A percentile compares a stretch with the other conserved stretches of the same genome.
Conservation (phyloP, 192 early-diverging fungal species). For the Coemansia sp. region DNA sequence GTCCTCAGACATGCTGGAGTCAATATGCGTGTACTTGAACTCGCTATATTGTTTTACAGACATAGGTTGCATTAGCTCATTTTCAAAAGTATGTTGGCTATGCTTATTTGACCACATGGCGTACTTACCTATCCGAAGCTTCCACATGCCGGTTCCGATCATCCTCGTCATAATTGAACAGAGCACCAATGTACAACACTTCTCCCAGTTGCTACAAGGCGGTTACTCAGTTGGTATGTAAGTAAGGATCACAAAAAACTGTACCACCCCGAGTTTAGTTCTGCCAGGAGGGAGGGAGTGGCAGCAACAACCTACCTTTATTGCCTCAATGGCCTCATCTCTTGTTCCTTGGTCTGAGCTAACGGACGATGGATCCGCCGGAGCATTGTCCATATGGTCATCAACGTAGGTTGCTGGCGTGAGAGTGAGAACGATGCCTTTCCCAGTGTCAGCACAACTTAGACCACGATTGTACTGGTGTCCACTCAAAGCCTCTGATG, state of each 20-base stretch:
- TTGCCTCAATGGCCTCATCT: slow-evolving; percentile 9
- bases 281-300: neutral
- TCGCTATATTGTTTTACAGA: neutral
- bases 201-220: slow-evolving; percentile 38
- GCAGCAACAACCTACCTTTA: slow-evolving; percentile 19
- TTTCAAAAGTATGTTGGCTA: neutral
- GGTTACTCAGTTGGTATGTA: neutral
- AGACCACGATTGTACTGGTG: slow-evolving; percentile 30
- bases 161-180: slow-evolving; percentile 37
- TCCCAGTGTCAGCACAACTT: neutral
- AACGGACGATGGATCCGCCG: neutral
- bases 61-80: neutral
- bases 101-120: neutral
- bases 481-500: neutral
- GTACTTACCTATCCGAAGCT: slow-evolving; percentile 1
- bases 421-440: slow-evolving; percentile 14
- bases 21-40: slow-evolving; percentile 13
- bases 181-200: slow-evolving; percentile 26
- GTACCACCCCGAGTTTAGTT: neutral
- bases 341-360: neutral
- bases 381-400: neutral
- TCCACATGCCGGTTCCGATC: neutral
- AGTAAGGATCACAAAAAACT: neutral
- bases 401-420: neutral
- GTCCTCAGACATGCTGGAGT: slow-evolving; percentile 10